phyloP scores from a whole-genome alignment of 1,139 yeast genomes.

The Debaryomyces sp. region DNA sequence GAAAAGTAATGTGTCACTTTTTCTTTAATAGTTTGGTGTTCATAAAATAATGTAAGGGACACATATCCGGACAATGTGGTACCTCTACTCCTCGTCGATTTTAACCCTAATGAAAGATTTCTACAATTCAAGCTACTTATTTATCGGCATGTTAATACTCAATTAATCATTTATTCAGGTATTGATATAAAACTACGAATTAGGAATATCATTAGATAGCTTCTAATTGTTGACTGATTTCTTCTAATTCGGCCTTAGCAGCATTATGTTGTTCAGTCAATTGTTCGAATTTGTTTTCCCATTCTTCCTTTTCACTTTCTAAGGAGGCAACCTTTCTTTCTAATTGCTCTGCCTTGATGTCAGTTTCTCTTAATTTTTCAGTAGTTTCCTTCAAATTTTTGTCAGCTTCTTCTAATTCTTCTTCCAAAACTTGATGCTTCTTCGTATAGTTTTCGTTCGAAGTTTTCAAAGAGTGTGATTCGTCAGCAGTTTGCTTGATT shows the following conservation, averaged over 20 bases:
- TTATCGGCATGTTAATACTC: background rate
- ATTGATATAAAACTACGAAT: background rate
- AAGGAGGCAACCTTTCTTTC: conserved; percentile 93
- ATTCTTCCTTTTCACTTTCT: conserved; percentile 89
- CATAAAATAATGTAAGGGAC: background rate
- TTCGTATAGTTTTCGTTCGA: conserved; percentile 89
- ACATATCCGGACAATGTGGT: background rate
- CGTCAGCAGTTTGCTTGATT: conserved; percentile 89
- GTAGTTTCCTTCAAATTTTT: conserved; percentile 91
- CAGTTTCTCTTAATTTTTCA: conserved; percentile 92
- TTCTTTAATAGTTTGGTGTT: background rate
- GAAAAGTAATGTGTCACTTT: background rate
- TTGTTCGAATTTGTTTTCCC: conserved; percentile 92
- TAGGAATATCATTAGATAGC: conserved; percentile 53
- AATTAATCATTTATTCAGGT: conserved; percentile 1
- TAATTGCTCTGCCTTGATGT: conserved; percentile 94
- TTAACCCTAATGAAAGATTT: background rate
- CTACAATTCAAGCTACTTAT: background rate
- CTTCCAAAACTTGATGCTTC: conserved; percentile 91
- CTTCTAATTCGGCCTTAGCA: conserved; percentile 90
- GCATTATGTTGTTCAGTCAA: conserved; percentile 76
- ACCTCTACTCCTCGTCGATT: background rate
- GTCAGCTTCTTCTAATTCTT: conserved; percentile 91
- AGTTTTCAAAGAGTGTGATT: conserved; percentile 85
- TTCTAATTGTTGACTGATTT: conserved; percentile 92